Percentiles rank a stretch among this genome's conserved stretches.
Evolutionary conservation across 805 yeast species (phyloP).

Genomic region (Candida boleticola): DNA sequence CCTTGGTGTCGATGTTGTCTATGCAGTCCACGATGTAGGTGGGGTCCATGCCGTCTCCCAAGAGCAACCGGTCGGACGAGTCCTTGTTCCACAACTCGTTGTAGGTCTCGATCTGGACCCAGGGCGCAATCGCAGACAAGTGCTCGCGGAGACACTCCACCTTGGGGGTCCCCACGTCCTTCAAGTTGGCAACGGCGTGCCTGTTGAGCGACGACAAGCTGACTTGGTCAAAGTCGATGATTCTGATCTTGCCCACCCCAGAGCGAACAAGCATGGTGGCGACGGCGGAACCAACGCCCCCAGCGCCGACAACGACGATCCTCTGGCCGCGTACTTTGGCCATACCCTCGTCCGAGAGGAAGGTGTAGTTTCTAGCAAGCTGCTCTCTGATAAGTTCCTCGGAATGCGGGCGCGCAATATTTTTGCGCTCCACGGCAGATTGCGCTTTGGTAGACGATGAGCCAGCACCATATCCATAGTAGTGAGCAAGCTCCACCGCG

Average conservation of each 20-base stretch:
- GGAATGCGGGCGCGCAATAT: slow-evolving; percentile 20
- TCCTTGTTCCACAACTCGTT: slow-evolving; percentile 76
- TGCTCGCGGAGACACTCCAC: slow-evolving; percentile 77
- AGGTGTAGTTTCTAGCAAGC: slow-evolving; percentile 89
- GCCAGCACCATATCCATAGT: slow-evolving; percentile 3
- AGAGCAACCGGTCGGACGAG: slow-evolving; percentile 59
- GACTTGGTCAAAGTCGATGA: slow-evolving; percentile 96
- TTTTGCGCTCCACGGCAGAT: neutral
- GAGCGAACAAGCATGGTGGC: slow-evolving; percentile 88
- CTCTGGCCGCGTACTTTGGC: slow-evolving; percentile 63
- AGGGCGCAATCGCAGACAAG: slow-evolving; percentile 80
- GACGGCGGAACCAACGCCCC: slow-evolving; percentile 99
- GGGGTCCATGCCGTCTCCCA: slow-evolving; percentile 52
- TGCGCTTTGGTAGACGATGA: neutral
- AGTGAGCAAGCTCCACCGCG: slow-evolving; percentile 34
- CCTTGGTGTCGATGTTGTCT: slow-evolving; percentile 96
- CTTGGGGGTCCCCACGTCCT: slow-evolving; percentile 90
- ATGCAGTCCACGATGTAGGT: slow-evolving; percentile 90
- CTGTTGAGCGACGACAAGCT: slow-evolving; percentile 87
- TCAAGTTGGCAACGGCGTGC: slow-evolving; percentile 89
- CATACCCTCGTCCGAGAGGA: slow-evolving; percentile 85
- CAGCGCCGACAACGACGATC: slow-evolving; percentile 86
- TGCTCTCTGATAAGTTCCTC: slow-evolving; percentile 86
- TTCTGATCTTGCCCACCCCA: slow-evolving; percentile 75
- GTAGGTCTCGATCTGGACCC: slow-evolving; percentile 78